Evolutionary conservation across 345 rosid species (phyloP).

Genomic region (Hevea brasiliensis): DNA sequence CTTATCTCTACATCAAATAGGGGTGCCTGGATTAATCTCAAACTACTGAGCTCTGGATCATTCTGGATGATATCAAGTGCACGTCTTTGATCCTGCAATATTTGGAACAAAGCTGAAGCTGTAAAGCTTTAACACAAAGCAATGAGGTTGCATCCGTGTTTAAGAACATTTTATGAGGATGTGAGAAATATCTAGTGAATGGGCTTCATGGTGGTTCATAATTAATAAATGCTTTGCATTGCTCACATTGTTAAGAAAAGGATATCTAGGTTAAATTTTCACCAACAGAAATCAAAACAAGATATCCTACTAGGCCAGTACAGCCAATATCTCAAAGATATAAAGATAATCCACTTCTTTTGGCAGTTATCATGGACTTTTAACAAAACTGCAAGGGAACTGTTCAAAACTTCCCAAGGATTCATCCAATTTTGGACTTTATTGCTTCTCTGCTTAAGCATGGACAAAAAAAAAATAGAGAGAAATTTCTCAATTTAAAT

Average conservation of each 20-base stretch:
- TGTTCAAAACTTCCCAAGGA: too few species aligned
- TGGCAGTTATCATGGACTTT: neutral
- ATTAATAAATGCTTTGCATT: neutral
- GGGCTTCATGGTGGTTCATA: neutral
- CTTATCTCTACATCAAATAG: constrained; percentile 73
- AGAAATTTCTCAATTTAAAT: neutral
- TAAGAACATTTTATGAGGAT: neutral
- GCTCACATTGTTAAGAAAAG: neutral
- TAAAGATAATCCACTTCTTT: neutral
- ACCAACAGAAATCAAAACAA: neutral
- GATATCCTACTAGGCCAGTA: neutral
- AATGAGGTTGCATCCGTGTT: neutral
- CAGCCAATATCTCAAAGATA: neutral
- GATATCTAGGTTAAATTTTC: neutral
- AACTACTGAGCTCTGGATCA: constrained; percentile 50
- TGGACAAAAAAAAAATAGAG: neutral
- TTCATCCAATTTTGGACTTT: neutral
- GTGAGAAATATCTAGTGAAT: neutral
- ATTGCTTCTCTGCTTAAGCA: neutral
- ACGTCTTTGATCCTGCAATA: constrained; percentile 61
- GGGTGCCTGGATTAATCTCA: constrained; percentile 54
- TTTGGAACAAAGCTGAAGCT: neutral
- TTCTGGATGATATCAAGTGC: constrained; percentile 52
- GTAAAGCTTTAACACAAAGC: neutral
- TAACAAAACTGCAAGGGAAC: neutral